Evolutionary conservation across 2,329 filamentous ascomycete species (phyloP).

Genomic region (Neopestalotiopsis sp.): DNA sequence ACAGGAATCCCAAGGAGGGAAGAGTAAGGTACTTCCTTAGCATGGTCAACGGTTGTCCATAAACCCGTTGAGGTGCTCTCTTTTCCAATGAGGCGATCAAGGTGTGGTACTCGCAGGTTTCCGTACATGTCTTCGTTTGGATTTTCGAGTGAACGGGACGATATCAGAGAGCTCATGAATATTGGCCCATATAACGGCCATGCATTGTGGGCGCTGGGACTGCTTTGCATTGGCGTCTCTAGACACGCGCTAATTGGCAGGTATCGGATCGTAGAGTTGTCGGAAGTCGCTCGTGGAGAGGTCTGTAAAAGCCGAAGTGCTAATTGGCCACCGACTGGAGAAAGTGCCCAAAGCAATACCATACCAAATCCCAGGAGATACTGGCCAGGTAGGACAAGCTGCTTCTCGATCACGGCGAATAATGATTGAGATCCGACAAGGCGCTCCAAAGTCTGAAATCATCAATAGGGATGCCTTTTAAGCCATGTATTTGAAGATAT

Average conservation of each 20-base stretch:
- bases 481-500: not conserved
- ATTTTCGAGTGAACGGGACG: not conserved
- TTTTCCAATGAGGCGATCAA: not conserved
- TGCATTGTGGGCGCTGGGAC: not conserved
- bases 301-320: not conserved
- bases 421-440: not conserved
- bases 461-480: not conserved
- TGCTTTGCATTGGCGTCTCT: not conserved
- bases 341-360: not conserved
- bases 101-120: not conserved
- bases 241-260: not conserved
- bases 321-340: not conserved
- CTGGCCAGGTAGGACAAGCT: not conserved
- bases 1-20: not conserved
- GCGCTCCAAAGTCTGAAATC: not conserved
- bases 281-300: not conserved
- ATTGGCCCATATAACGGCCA: not conserved
- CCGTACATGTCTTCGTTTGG: not conserved
- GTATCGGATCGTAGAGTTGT: not conserved
- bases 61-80: not conserved
- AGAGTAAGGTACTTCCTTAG: not conserved
- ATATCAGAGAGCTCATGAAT: not conserved
- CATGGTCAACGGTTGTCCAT: not conserved
- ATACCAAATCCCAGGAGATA: not conserved
- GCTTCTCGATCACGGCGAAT: not conserved